These are phyloP conservation scores for Magnaporthiopsis incrustans DNA, from an alignment of 2,329 filamentous ascomycete species.

Conservation along the genomic window DNA sequence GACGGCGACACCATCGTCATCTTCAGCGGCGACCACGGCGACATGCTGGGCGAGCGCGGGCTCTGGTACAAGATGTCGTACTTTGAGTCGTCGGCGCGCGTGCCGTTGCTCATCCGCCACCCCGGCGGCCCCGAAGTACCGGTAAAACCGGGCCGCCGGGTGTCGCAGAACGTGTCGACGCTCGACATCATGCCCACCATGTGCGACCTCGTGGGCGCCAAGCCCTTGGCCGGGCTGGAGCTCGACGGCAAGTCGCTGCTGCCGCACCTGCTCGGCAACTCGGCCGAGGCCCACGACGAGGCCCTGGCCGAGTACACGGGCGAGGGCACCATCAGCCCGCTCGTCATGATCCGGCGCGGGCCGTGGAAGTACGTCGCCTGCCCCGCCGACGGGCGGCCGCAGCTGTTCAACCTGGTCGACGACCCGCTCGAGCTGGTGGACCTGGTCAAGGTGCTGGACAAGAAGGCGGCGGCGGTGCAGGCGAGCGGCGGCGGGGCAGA, in stretches of 20 bases:
- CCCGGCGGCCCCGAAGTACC: conserved; percentile 59
- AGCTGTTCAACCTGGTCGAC: conserved; percentile 69
- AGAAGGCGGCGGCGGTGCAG: conserved; percentile 19
- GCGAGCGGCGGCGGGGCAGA: conserved; percentile 13
- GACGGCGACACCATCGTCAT: conserved; percentile 83
- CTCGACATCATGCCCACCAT: conserved; percentile 86
- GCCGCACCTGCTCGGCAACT: conserved; percentile 61
- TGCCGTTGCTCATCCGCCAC: conserved; percentile 78
- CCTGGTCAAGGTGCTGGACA: conserved; percentile 42
- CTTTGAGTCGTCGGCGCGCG: conserved; percentile 84
- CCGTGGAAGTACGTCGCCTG: conserved; percentile 89
- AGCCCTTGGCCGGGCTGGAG: conserved; percentile 62
- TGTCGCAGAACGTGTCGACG: conserved; percentile 80
- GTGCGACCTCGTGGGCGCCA: conserved; percentile 69
- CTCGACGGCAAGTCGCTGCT: conserved; percentile 79
- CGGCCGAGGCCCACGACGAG: conserved; percentile 58
- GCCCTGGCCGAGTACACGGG: conserved; percentile 95
- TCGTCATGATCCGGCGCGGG: conserved; percentile 90
- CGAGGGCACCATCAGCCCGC: conserved; percentile 79
- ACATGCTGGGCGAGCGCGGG: conserved; percentile 89
- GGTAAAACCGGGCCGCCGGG: conserved; percentile 60
- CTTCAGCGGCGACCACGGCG: conserved; percentile 89
- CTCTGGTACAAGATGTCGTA: conserved; percentile 99
- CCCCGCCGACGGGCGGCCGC: conserved; percentile 65
- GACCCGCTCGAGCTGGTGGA: conserved; percentile 77